Evolutionary conservation across 2,329 filamentous ascomycete species (phyloP).

Genomic region (Arthrobotrys pseudoclavata): DNA sequence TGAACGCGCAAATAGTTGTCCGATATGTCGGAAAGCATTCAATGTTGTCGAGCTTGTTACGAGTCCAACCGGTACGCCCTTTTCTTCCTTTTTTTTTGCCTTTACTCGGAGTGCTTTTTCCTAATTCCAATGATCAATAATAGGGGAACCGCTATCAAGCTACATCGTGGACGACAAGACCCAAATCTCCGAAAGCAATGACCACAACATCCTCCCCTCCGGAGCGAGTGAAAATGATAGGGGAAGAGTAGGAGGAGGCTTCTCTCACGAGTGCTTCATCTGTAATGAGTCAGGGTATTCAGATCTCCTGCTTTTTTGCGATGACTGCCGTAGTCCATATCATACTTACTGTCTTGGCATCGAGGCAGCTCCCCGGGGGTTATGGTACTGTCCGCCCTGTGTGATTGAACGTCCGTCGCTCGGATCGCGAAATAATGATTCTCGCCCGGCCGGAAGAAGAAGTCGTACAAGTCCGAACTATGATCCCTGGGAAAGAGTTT

Average conservation of each 20-base stretch:
- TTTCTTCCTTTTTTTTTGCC: background rate
- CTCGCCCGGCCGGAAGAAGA: slow-evolving; percentile 54
- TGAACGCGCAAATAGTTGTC: slow-evolving; percentile 96
- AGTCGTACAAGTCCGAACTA: slow-evolving; percentile 48
- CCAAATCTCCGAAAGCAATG: slow-evolving; percentile 90
- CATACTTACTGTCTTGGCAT: slow-evolving; percentile 93
- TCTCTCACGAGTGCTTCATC: slow-evolving; percentile 81
- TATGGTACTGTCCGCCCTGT: slow-evolving; percentile 95
- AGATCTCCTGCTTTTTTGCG: slow-evolving; percentile 87
- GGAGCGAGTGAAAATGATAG: slow-evolving; percentile 75
- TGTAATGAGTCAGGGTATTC: slow-evolving; percentile 86
- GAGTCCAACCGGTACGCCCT: slow-evolving; percentile 52
- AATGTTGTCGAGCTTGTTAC: slow-evolving; percentile 85
- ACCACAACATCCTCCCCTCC: slow-evolving; percentile 79
- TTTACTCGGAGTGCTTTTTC: slow-evolving; percentile 7
- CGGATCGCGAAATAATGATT: slow-evolving; percentile 50
- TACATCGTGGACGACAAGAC: slow-evolving; percentile 83
- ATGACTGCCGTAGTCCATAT: slow-evolving; percentile 88
- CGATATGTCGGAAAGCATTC: slow-evolving; percentile 93
- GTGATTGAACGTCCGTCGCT: slow-evolving; percentile 66
- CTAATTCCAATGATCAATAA: slow-evolving; percentile 41
- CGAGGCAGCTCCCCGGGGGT: slow-evolving; percentile 77
- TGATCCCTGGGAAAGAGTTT: slow-evolving; percentile 58
- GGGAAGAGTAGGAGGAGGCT: slow-evolving; percentile 70
- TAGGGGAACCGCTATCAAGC: slow-evolving; percentile 67